Percentiles rank a stretch among this genome's conserved stretches.
Evolutionary conservation across 2,329 filamentous ascomycete species (phyloP).

Genomic region (Diatrype stigma): DNA sequence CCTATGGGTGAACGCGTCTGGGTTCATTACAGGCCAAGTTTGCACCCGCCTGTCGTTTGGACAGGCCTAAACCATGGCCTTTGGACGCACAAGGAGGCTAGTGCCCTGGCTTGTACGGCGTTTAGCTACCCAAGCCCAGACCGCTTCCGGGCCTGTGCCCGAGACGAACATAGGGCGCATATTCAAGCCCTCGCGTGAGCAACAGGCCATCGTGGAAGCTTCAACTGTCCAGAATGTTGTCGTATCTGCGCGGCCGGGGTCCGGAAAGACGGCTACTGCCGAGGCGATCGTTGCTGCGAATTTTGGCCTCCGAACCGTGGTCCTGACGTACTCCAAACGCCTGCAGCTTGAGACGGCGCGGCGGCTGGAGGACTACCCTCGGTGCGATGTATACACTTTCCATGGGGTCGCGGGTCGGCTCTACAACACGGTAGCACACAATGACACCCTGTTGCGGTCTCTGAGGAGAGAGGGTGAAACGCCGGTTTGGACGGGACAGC

Average conservation of each 20-base stretch:
- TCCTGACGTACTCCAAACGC: slow-evolving; percentile 26
- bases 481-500: slow-evolving; percentile 16
- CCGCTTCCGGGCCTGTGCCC: no score
- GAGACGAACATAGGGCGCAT: neutral
- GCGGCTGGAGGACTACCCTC: slow-evolving; percentile 15
- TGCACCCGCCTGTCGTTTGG: no score
- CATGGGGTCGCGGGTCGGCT: slow-evolving; percentile 21
- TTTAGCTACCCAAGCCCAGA: no score
- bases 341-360: slow-evolving; percentile 20
- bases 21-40: no score
- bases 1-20: no score
- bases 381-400: slow-evolving; percentile 22
- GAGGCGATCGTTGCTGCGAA: slow-evolving; percentile 24
- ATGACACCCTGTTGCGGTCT: slow-evolving; percentile 13
- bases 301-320: slow-evolving; percentile 11
- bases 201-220: slow-evolving; percentile 18
- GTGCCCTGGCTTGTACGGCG: no score
- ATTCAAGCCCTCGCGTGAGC: slow-evolving; percentile 20
- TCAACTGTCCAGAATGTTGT: slow-evolving; percentile 23
- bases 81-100: no score
- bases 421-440: slow-evolving; percentile 10
- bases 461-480: slow-evolving; percentile 6
- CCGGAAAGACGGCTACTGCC: slow-evolving; percentile 29
- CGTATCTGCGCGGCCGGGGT: slow-evolving; percentile 29
- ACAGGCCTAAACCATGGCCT: no score